Base-by-base conservation (phyloP, 2,329 filamentous ascomycete species). In the Pseudogymnoascus sp. region DNA sequence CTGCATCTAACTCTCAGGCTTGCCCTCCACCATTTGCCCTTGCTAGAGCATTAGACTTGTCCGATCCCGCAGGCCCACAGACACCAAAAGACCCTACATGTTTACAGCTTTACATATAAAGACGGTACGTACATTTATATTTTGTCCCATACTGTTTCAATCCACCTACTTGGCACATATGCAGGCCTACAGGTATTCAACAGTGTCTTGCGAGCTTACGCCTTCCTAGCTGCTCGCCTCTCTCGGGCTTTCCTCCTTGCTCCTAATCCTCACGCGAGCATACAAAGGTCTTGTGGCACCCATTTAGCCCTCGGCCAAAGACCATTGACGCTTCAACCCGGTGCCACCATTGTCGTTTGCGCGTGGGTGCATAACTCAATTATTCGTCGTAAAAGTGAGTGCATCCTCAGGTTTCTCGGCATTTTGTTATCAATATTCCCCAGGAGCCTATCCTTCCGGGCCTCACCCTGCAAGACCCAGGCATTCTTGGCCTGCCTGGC, bases 91-190 rank as follows among this genome's bases (percentile, higher is more conserved):
- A 48, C 41, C 23, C 41, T 48, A 48, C 41, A 48, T 48, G 28
- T 48, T 48, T 48, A 48, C 41, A 48, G 41, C 28, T 48, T 48
- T 48, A 28, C 41, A 48, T 48, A 48, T 48, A 48, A 48, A 48
- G 23, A 12, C 41, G 23, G 41, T 48, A 48, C 41, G 41, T 48
- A 48, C 41, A 8, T 48, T 18, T 2, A 48, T 48, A 48, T 48
- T 48, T n/a, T 48, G 23, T 48, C 41, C 41, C 41, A n/a, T 15
- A 28, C 41, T 28, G 41, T 48, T 48, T 48, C 21, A 26, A 48
- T 48, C 23, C n/a, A 48, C 41, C 21, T 48, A 48, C 41, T 48
- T 48, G 41, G 41, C 41, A 48, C 41, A 48, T 28, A 48, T 48
- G 41, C 41, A 48, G 41, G 41, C 23, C 41, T 48, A 28, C 41